Percentiles rank a stretch among this genome's conserved stretches.
Conservation (phyloP, 345 rosid genomes). For the Camelina neglecta region DNA sequence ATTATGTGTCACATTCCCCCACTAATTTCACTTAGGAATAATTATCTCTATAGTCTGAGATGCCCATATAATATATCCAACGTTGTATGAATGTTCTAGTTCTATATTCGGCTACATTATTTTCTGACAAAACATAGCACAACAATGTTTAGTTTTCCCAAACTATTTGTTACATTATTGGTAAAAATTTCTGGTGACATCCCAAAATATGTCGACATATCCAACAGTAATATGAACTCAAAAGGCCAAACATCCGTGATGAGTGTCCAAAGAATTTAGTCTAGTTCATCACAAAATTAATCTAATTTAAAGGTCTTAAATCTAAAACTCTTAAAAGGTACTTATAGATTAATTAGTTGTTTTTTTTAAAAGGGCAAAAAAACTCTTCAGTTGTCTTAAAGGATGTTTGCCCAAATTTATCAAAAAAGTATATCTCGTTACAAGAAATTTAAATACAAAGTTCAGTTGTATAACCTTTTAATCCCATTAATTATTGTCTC, state of each 20-base stretch:
- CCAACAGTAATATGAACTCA: constrained; percentile 3
- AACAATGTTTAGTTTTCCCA: background rate
- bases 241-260: background rate
- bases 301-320: background rate
- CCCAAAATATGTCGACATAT: background rate
- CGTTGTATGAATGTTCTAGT: constrained; percentile 19
- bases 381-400: constrained; percentile 31
- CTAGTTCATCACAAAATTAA: background rate
- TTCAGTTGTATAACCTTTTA: no score
- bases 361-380: background rate
- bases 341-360: background rate
- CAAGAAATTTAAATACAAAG: background rate
- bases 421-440: background rate
- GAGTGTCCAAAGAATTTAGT: constrained; percentile 1
- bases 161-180: background rate
- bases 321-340: background rate
- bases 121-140: constrained; percentile 14
- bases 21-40: constrained; percentile 13
- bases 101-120: constrained; percentile 25
- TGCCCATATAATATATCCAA: constrained; percentile 11
- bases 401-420: constrained; percentile 10
- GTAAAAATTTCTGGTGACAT: background rate
- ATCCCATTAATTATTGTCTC: background rate
- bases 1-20: constrained; percentile 29
- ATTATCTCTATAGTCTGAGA: background rate